phyloP scores from a whole-genome alignment of 441 rosid genomes.

The Arabidopsis lyrata region DNA sequence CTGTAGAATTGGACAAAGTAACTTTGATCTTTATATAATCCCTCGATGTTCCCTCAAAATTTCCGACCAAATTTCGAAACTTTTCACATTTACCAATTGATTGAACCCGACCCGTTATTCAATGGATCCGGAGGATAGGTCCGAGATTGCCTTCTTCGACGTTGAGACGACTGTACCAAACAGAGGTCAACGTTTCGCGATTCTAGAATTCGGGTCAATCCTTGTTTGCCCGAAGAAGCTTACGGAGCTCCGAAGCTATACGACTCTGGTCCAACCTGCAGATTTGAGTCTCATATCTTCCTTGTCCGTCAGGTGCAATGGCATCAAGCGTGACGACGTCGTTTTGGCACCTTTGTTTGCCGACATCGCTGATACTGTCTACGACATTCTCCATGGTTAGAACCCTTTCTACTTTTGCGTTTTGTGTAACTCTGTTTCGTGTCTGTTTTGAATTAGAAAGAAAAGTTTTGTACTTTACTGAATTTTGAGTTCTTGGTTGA shows the following conservation, averaged over 20 bases:
- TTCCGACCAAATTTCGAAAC: slow-evolving; percentile 16
- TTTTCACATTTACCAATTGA: slow-evolving; percentile 11
- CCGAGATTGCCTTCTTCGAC: slow-evolving; percentile 92
- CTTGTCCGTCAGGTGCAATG: slow-evolving; percentile 68
- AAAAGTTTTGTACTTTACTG: neutral
- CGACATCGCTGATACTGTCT: slow-evolving; percentile 76
- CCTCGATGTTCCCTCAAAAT: slow-evolving; percentile 23
- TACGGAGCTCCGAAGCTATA: slow-evolving; percentile 67
- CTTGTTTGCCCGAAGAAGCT: slow-evolving; percentile 84
- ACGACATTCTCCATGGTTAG: slow-evolving; percentile 75
- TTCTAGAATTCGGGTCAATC: slow-evolving; percentile 92
- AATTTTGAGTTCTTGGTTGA: neutral
- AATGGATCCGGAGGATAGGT: slow-evolving; percentile 43
- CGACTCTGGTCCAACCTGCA: slow-evolving; percentile 77
- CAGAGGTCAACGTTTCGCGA: slow-evolving; percentile 66
- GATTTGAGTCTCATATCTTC: slow-evolving; percentile 66
- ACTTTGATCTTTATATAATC: slow-evolving; percentile 37
- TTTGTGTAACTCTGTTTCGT: slow-evolving; percentile 6
- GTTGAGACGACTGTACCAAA: slow-evolving; percentile 81
- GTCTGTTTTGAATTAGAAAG: neutral
- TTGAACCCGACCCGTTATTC: slow-evolving; percentile 23
- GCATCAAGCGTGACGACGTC: slow-evolving; percentile 67
- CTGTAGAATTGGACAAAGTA: slow-evolving; percentile 20
- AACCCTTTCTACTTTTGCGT: neutral
- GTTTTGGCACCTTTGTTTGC: slow-evolving; percentile 64